A percentile compares a stretch with the other conserved stretches of the same genome.
These are phyloP conservation scores for Aspergillus alliaceus DNA, from an alignment of 2,329 filamentous ascomycete species.

Conservation along the genomic window DNA sequence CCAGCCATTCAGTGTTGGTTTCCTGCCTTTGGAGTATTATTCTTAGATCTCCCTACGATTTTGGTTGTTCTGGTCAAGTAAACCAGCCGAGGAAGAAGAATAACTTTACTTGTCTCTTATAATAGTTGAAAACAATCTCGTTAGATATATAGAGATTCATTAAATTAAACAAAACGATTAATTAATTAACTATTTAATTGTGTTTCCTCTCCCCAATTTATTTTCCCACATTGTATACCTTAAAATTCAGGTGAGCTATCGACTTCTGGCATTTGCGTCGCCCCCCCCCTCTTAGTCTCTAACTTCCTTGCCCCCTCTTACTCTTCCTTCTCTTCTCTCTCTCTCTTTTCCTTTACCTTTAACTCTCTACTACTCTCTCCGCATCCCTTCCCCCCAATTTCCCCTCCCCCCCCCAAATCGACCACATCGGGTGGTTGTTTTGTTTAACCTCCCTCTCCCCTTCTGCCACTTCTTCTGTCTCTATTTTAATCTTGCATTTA, in stretches of 20 bases:
- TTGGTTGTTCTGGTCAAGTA: too few relatives aligned
- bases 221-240: background rate
- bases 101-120: background rate
- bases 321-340: background rate
- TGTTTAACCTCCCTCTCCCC: background rate
- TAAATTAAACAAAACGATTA: background rate
- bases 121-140: background rate
- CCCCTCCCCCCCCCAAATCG: too few relatives aligned
- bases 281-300: background rate
- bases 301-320: background rate
- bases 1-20: background rate
- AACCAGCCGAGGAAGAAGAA: background rate
- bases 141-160: background rate
- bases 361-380: background rate
- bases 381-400: background rate
- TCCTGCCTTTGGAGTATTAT: too few relatives aligned
- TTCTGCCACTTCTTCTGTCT: background rate
- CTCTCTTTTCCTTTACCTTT: background rate
- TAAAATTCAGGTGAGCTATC: slow-evolving; percentile 2
- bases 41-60: too few relatives aligned
- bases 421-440: background rate
- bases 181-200: background rate
- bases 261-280: background rate
- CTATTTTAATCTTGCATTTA: background rate
- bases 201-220: too few relatives aligned